A percentile compares a stretch with the other conserved stretches of the same genome.
phyloP scores from a whole-genome alignment of 2,329 filamentous ascomycete genomes.

The Aspergillus fischeri region DNA sequence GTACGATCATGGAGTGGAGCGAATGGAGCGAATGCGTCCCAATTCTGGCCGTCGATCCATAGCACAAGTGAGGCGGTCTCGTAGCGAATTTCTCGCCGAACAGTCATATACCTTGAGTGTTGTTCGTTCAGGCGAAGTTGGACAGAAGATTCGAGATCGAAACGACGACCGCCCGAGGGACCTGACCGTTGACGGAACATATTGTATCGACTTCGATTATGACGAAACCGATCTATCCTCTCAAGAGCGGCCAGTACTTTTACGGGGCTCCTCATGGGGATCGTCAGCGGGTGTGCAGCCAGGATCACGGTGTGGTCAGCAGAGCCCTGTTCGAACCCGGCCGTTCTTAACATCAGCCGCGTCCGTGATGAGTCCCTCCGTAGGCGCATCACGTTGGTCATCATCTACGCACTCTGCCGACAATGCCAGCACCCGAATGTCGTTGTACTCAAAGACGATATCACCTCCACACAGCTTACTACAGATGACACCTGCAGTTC shows the following conservation, averaged over 20 bases:
- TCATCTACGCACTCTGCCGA: conserved; percentile 1
- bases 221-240: conserved; percentile 5
- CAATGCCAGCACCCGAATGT: not conserved
- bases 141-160: not conserved
- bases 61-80: conserved; percentile 14
- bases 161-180: not conserved
- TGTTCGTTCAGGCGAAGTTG: not conserved
- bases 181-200: conserved; percentile 2
- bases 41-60: conserved; percentile 7
- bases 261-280: conserved; percentile 4
- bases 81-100: conserved; percentile 16
- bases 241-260: conserved; percentile 2
- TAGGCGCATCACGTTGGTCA: not conserved
- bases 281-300: conserved; percentile 4
- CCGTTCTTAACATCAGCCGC: conserved; percentile 1
- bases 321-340: conserved; percentile 1
- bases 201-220: conserved; percentile 3
- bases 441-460: conserved; percentile 6
- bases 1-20: conserved; percentile 28
- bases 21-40: conserved; percentile 5
- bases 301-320: not conserved
- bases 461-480: conserved; percentile 9
- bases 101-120: conserved; percentile 5
- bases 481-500: conserved; percentile 13
- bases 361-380: conserved; percentile 4